Evolutionary conservation across 495 filamentous ascomycete genomes (phyloP).

Genomic region (Penicillium ucsense): DNA sequence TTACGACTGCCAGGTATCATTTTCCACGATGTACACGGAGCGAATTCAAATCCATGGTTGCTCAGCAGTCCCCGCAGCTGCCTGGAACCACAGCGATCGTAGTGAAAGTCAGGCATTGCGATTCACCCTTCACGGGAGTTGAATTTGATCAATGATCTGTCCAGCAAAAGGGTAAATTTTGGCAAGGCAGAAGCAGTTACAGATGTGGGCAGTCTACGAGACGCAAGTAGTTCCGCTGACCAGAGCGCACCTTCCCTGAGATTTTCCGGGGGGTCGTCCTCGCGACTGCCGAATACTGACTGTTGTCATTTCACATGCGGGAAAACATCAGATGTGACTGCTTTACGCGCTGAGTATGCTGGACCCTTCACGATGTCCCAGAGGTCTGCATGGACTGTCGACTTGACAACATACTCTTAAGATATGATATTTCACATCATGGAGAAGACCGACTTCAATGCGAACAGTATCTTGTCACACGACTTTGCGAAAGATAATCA

Average conservation of each 20-base stretch:
- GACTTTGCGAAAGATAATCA: conserved; percentile 3
- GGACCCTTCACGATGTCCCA: conserved; percentile 5
- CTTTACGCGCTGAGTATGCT: not conserved
- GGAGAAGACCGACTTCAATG: conserved; percentile 4
- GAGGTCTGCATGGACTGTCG: not conserved
- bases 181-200: not conserved
- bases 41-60: conserved; percentile 14
- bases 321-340: conserved; percentile 1
- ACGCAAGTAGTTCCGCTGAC: not conserved
- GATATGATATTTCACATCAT: conserved; percentile 3
- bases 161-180: not conserved
- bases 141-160: not conserved
- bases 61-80: conserved; percentile 9
- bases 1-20: conserved; percentile 1
- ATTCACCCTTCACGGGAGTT: not conserved
- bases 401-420: not conserved
- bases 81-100: conserved; percentile 4
- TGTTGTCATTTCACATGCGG: not conserved
- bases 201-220: not conserved
- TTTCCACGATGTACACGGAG: conserved; percentile 22
- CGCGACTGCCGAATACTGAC: conserved; percentile 15
- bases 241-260: not conserved
- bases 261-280: not conserved
- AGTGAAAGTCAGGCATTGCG: not conserved
- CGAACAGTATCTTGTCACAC: not conserved